Conservation (phyloP, 31 red algal species). For the Bonnemaisonia californica region DNA sequence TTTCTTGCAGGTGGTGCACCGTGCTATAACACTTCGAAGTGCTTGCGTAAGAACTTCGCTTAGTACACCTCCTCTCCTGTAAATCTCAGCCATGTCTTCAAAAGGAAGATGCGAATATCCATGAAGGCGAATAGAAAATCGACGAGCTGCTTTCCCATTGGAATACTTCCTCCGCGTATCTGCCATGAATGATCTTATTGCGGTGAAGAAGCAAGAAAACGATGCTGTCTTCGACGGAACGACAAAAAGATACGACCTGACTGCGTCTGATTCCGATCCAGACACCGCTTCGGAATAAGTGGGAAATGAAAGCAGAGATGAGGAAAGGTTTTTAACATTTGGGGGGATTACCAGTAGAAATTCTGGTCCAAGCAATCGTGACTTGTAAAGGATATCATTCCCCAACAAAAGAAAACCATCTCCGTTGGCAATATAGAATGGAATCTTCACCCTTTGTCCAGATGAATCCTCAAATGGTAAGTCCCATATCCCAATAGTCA, state of each 20-base stretch:
- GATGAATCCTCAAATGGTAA: not conserved
- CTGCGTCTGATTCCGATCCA: too few species aligned
- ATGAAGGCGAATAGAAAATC: slow-evolving; percentile 20
- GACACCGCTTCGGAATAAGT: too few species aligned
- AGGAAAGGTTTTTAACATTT: too few species aligned
- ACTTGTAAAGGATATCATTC: too few species aligned
- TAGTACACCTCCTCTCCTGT: slow-evolving; percentile 6
- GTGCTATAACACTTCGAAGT: not conserved
- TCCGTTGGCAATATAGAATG: too few species aligned
- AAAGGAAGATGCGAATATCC: slow-evolving; percentile 7
- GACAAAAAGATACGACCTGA: too few species aligned
- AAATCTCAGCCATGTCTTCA: slow-evolving; percentile 39
- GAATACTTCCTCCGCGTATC: too few species aligned
- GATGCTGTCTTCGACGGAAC: not conserved
- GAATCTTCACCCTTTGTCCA: slow-evolving; percentile 1
- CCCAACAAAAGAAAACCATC: too few species aligned
- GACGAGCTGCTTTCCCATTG: not conserved
- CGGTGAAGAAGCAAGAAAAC: not conserved
- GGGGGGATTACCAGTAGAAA: too few species aligned
- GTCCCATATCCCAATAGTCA: not conserved
- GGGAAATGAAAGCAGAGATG: too few species aligned
- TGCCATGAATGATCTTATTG: not conserved
- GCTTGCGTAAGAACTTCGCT: slow-evolving; percentile 18
- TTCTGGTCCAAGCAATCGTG: too few species aligned
- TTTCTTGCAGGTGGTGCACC: slow-evolving; percentile 29